Percentiles rank a stretch among this genome's conserved stretches.
Conservation (phyloP, 352 stramenopile species). For the Plasmopara viticola region DNA sequence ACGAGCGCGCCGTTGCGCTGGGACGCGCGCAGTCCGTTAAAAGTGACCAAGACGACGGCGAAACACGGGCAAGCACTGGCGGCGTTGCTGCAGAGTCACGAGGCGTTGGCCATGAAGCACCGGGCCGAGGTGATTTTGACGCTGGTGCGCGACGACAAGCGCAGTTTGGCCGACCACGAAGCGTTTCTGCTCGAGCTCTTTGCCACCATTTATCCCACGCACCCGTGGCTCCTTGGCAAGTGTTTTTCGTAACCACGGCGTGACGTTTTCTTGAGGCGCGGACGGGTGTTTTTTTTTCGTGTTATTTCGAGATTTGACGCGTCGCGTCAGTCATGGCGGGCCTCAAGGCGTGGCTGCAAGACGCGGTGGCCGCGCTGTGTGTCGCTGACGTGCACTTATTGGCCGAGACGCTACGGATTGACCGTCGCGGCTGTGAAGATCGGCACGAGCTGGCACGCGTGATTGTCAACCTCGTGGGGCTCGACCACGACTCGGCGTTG, state of each 20-base stretch:
- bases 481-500: slow-evolving; percentile 69
- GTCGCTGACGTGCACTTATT: slow-evolving; percentile 36
- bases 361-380: slow-evolving; percentile 52
- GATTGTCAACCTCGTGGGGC: slow-evolving; percentile 51
- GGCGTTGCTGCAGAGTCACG: slow-evolving; percentile 65
- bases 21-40: slow-evolving; percentile 71
- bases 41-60: slow-evolving; percentile 74
- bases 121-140: slow-evolving; percentile 68
- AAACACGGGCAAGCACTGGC: slow-evolving; percentile 71
- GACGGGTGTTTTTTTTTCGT: too few species aligned
- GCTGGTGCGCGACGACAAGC: slow-evolving; percentile 54
- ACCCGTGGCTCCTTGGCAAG: slow-evolving; percentile 75
- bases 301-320: neutral
- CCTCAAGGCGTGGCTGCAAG: slow-evolving; percentile 59
- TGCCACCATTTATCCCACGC: slow-evolving; percentile 73
- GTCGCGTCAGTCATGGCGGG: slow-evolving; percentile 32
- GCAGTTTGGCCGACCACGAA: slow-evolving; percentile 77
- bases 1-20: slow-evolving; percentile 58
- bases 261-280: too few species aligned
- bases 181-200: slow-evolving; percentile 84
- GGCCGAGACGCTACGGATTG: slow-evolving; percentile 55
- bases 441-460: slow-evolving; percentile 54
- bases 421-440: slow-evolving; percentile 50
- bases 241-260: slow-evolving; percentile 27
- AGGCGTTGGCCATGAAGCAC: slow-evolving; percentile 68